Evolutionary conservation across 148 eudicot species (phyloP).

Genomic region (Chenopodium album): DNA sequence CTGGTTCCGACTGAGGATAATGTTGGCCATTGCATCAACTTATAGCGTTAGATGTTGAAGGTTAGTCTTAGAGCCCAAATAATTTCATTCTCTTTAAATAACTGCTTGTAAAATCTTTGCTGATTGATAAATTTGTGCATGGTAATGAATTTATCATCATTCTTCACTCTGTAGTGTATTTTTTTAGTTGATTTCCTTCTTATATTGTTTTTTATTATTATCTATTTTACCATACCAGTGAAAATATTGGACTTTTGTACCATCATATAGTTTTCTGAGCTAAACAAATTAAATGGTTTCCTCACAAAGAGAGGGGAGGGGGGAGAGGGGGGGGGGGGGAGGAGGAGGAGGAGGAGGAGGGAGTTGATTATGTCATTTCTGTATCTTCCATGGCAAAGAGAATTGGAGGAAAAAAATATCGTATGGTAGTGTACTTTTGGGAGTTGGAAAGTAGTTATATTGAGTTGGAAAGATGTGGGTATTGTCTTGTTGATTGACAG

Average conservation of each 20-base stretch:
- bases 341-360: neutral
- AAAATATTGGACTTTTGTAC: too few species aligned
- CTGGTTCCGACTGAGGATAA: conserved; percentile 44
- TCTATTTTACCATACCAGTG: too few species aligned
- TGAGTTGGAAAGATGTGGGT: too few species aligned
- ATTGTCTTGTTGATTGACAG: too few species aligned
- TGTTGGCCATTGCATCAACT: conserved; percentile 30
- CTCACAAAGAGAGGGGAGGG: too few species aligned
- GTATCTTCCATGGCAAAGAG: neutral
- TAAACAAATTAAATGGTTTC: neutral
- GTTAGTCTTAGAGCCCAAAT: conserved; percentile 29
- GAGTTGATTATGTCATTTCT: too few species aligned
- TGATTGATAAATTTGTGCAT: neutral
- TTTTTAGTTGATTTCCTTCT: too few species aligned
- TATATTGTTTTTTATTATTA: too few species aligned
- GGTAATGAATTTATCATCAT: neutral
- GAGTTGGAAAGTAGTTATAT: too few species aligned
- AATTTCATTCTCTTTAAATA: neutral
- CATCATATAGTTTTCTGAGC: too few species aligned
- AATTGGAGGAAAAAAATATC: neutral
- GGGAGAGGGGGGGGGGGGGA: neutral
- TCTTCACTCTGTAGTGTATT: neutral
- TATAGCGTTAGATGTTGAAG: conserved; percentile 37
- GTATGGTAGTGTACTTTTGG: too few species aligned
- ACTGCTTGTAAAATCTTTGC: neutral